Evolutionary conservation across 148 eudicot species (phyloP).

Genomic region (Chenopodium formosanum): DNA sequence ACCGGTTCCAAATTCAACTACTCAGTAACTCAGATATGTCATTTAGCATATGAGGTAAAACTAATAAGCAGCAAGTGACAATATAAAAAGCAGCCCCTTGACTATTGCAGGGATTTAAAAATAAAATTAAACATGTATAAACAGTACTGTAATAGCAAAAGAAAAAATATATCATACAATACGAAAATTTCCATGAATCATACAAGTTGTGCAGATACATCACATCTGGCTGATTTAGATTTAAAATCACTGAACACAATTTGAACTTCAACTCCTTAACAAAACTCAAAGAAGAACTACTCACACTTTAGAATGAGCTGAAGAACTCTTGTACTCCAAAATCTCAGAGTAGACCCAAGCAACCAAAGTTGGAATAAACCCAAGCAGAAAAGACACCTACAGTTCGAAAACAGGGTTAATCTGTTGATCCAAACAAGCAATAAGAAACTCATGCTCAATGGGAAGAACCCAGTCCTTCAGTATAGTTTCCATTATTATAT

Average conservation of each 20-base stretch:
- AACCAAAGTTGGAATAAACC: slow-evolving; percentile 67
- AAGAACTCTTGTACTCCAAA: slow-evolving; percentile 73
- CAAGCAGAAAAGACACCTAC: slow-evolving; percentile 91
- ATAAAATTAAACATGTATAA: too few species aligned
- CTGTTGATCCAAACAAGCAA: slow-evolving; percentile 6
- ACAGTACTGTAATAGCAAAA: too few species aligned
- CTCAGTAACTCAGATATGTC: too few species aligned
- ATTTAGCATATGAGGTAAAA: too few species aligned
- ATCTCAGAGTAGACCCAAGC: slow-evolving; percentile 89
- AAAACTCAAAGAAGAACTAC: slow-evolving; percentile 25
- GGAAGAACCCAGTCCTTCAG: not conserved
- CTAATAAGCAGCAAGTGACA: too few species aligned
- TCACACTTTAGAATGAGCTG: slow-evolving; percentile 76
- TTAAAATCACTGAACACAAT: not conserved
- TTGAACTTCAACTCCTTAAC: not conserved
- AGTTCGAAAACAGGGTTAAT: not conserved
- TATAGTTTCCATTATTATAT: not conserved
- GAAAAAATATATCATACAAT: not conserved
- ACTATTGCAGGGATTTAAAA: not conserved
- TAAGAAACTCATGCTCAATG: not conserved
- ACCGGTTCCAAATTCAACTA: not conserved
- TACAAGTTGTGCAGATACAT: not conserved
- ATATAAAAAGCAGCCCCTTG: too few species aligned
- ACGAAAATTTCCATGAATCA: not conserved
- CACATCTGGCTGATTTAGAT: not conserved